phyloP scores from a whole-genome alignment of 495 filamentous ascomycete genomes.

The Hyaloscypha hepaticicola region DNA sequence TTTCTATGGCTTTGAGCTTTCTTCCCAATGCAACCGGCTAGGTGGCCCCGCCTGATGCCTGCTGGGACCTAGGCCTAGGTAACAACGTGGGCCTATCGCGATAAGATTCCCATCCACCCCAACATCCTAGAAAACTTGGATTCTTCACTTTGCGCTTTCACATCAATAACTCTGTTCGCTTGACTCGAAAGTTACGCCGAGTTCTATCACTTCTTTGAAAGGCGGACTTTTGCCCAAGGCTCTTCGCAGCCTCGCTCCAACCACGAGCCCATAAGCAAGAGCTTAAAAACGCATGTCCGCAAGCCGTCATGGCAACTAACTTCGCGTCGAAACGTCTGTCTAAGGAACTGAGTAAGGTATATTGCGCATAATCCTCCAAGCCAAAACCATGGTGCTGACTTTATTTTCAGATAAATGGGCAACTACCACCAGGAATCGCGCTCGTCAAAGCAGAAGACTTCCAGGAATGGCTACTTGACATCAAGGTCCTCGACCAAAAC shows the following conservation, averaged over 20 bases:
- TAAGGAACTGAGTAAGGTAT: constrained; percentile 55
- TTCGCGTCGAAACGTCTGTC: constrained; percentile 47
- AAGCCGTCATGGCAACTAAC: constrained; percentile 7
- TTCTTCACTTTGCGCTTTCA: not conserved
- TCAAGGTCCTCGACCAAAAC: constrained; percentile 85
- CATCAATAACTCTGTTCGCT: not conserved
- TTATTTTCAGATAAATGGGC: constrained; percentile 48
- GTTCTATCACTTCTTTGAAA: not conserved
- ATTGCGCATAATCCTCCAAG: not conserved
- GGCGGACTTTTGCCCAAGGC: not conserved
- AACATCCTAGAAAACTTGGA: not conserved
- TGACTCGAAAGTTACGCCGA: not conserved
- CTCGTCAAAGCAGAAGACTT: constrained; percentile 79
- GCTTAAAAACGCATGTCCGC: not conserved
- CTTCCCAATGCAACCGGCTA: too few species aligned
- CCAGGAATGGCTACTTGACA: constrained; percentile 91
- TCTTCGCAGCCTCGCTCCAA: not conserved
- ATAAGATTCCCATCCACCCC: not conserved
- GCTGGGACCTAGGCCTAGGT: not conserved
- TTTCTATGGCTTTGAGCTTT: not conserved
- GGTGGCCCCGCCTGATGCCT: not conserved
- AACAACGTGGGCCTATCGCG: not conserved
- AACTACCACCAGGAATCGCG: constrained; percentile 68
- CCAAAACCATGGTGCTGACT: not conserved
- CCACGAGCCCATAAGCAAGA: not conserved